Conservation (phyloP, 805 yeast genomes). For the Jamesozyma piceae region DNA sequence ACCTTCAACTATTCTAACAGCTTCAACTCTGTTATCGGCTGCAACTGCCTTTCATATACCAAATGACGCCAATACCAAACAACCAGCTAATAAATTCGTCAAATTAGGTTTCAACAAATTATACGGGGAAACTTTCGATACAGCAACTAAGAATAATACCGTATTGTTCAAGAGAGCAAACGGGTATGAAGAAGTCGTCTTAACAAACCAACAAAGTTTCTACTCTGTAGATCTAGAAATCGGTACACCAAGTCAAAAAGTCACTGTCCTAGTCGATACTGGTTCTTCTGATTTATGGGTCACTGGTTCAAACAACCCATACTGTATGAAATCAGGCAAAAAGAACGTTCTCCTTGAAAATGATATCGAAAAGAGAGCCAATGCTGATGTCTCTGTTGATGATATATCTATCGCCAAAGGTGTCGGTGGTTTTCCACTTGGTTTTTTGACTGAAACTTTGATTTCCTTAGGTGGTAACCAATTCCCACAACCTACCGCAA, state of each 20-base stretch:
- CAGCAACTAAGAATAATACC: background rate
- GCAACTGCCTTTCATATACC: background rate
- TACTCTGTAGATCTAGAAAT: conserved; percentile 36
- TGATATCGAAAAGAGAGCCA: background rate
- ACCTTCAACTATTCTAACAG: background rate
- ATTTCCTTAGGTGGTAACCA: background rate
- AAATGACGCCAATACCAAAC: background rate
- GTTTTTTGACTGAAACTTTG: background rate
- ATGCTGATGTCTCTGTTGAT: background rate
- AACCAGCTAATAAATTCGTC: conserved; percentile 2
- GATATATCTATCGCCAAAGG: background rate
- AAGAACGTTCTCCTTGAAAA: background rate
- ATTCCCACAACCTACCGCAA: background rate
- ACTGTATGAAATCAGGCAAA: conserved; percentile 22
- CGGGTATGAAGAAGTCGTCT: conserved; percentile 6
- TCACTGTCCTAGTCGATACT: conserved; percentile 54
- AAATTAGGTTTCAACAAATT: conserved; percentile 17
- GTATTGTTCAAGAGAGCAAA: conserved; percentile 9
- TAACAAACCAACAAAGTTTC: conserved; percentile 35
- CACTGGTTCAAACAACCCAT: conserved; percentile 40
- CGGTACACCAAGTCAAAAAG: conserved; percentile 48
- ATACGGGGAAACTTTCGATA: conserved; percentile 13
- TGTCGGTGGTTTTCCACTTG: conserved; percentile 1
- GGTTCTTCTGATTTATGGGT: conserved; percentile 66
- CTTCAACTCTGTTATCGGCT: background rate